Percentiles rank a stretch among this genome's conserved stretches.
phyloP scores from a whole-genome alignment of 108 stramenopile species.

The Ochromonas danica region DNA sequence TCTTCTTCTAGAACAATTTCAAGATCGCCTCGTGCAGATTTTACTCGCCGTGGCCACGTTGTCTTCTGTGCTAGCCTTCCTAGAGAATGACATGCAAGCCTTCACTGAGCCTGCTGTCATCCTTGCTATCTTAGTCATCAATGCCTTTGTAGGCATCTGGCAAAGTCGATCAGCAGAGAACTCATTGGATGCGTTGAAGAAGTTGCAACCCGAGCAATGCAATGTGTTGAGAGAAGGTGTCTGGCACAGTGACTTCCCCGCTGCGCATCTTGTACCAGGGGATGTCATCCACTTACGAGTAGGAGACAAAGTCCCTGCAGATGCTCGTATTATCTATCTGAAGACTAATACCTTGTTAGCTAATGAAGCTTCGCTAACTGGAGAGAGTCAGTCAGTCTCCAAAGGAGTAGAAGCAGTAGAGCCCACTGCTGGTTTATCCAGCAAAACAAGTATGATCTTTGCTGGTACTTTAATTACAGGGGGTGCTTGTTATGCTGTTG shows the following conservation, averaged over 20 bases:
- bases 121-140: conserved; percentile 82
- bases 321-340: conserved; percentile 65
- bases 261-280: conserved; percentile 79
- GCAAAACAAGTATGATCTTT: conserved; percentile 86
- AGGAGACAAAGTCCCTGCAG: conserved; percentile 92
- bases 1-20: conserved; percentile 58
- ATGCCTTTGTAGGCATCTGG: conserved; percentile 94
- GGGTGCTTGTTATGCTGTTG: conserved; percentile 81
- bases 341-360: conserved; percentile 57
- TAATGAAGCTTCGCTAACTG: conserved; percentile 60
- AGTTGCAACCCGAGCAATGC: conserved; percentile 75
- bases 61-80: conserved; percentile 50
- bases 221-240: conserved; percentile 72
- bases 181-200: conserved; percentile 81
- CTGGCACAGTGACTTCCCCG: conserved; percentile 46
- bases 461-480: conserved; percentile 84
- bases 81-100: conserved; percentile 67
- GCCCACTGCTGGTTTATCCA: conserved; percentile 33
- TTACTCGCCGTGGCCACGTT: conserved; percentile 60
- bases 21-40: conserved; percentile 60
- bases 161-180: conserved; percentile 80
- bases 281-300: conserved; percentile 82
- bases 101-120: conserved; percentile 92
- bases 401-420: conserved; percentile 51
- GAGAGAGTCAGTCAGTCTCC: conserved; percentile 54